These are phyloP conservation scores for Cylindricascospora bacillispora DNA, from an alignment of 1,139 yeast species.

Conservation along the genomic window DNA sequence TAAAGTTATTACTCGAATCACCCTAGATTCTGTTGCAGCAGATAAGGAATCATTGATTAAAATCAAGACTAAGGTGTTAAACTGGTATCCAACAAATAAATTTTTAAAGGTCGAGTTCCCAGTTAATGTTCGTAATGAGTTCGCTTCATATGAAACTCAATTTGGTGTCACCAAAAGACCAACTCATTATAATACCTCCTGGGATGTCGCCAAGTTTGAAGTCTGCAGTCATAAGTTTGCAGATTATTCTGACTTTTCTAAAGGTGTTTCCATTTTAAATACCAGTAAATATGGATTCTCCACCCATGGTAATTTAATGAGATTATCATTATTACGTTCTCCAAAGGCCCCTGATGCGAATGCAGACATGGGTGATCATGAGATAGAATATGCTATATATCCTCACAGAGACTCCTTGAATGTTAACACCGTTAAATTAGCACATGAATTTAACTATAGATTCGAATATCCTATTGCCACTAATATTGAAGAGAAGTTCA, in stretches of 20 bases:
- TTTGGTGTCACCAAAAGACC: constrained; percentile 86
- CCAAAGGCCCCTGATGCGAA: constrained; percentile 85
- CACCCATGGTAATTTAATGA: constrained; percentile 78
- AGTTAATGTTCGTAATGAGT: constrained; percentile 62
- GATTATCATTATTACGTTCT: constrained; percentile 69
- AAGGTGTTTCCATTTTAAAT: constrained; percentile 81
- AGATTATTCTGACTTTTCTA: constrained; percentile 73
- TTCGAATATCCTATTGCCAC: constrained; percentile 31
- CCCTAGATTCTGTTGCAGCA: constrained; percentile 45
- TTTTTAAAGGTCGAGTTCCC: constrained; percentile 94
- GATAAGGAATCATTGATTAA: constrained; percentile 29
- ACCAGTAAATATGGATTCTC: constrained; percentile 86
- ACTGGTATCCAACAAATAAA: constrained; percentile 78
- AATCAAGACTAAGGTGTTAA: constrained; percentile 51
- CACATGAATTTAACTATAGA: constrained; percentile 68
- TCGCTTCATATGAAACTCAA: constrained; percentile 83
- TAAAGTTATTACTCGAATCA: constrained; percentile 51
- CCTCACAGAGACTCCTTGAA: constrained; percentile 68
- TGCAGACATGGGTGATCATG: constrained; percentile 88
- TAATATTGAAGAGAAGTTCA: constrained; percentile 54
- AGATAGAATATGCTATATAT: constrained; percentile 67
- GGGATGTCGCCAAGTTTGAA: constrained; percentile 96
- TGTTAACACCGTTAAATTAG: constrained; percentile 55
- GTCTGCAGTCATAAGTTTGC: constrained; percentile 91
- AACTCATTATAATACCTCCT: constrained; percentile 83